A percentile compares a stretch with the other conserved stretches of the same genome.
Conservation (phyloP, 495 filamentous ascomycete genomes). For the Annulohypoxylon bovei region DNA sequence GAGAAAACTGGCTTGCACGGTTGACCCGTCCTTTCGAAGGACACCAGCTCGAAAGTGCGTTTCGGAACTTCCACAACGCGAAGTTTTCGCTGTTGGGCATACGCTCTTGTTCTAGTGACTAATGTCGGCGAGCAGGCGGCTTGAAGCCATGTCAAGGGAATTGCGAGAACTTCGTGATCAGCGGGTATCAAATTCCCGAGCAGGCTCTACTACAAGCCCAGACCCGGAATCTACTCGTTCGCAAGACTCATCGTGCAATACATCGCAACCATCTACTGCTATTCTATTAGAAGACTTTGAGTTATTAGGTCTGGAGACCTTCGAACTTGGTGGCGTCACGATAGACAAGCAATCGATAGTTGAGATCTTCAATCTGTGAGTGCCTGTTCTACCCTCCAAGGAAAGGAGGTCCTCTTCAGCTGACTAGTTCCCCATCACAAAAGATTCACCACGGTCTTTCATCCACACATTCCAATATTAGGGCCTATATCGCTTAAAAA, state of each 20-base stretch:
- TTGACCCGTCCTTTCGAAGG: conserved; percentile 46
- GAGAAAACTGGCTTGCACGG: conserved; percentile 40
- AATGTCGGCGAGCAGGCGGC: conserved; percentile 28
- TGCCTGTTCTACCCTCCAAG: not conserved
- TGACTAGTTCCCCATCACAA: not conserved
- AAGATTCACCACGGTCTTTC: conserved; percentile 42
- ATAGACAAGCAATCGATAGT: conserved; percentile 35
- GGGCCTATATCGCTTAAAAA: conserved; percentile 41
- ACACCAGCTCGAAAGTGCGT: conserved; percentile 46
- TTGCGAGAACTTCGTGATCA: conserved; percentile 46
- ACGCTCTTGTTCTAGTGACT: not conserved
- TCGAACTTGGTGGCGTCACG: conserved; percentile 36
- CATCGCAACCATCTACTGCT: conserved; percentile 21
- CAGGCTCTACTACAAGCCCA: conserved; percentile 37
- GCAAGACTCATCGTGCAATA: conserved; percentile 26
- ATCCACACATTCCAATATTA: conserved; percentile 43
- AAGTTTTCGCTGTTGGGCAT: not conserved
- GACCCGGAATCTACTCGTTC: conserved; percentile 38
- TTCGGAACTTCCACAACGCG: not conserved
- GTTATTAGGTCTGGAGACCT: conserved; percentile 27
- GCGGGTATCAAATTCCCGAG: conserved; percentile 23
- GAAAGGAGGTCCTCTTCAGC: not conserved
- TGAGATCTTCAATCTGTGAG: conserved; percentile 41
- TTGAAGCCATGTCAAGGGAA: conserved; percentile 49
- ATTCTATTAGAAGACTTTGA: conserved; percentile 39